A percentile compares a stretch with the other conserved stretches of the same genome.
These are phyloP conservation scores for Dioszegia hungarica DNA, from an alignment of 768 basidiomycete species.

Conservation along the genomic window DNA sequence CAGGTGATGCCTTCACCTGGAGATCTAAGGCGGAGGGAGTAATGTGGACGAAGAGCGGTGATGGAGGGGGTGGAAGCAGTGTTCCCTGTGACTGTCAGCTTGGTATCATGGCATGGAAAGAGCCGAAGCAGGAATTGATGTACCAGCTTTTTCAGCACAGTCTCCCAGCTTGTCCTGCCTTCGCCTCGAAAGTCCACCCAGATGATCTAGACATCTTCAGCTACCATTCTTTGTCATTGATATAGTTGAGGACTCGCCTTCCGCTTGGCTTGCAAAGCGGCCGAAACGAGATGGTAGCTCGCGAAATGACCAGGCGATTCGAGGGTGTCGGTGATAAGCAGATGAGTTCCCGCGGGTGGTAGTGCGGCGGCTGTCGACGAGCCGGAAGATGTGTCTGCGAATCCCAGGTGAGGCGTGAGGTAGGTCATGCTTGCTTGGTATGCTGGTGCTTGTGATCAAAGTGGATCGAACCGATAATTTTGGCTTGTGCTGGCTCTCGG, in stretches of 20 bases:
- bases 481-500: too few species aligned
- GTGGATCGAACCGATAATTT: too few species aligned
- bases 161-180: slow-evolving; percentile 36
- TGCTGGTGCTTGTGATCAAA: too few species aligned
- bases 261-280: slow-evolving; percentile 14
- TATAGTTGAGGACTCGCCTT: slow-evolving; percentile 7
- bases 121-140: slow-evolving; percentile 2
- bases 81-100: slow-evolving; percentile 16
- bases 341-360: slow-evolving; percentile 33
- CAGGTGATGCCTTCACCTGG: background rate
- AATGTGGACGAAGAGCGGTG: slow-evolving; percentile 23
- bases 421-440: slow-evolving; percentile 40
- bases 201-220: slow-evolving; percentile 11
- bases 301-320: slow-evolving; percentile 32
- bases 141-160: slow-evolving; percentile 41
- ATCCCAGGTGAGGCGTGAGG: slow-evolving; percentile 30
- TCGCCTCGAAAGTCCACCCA: slow-evolving; percentile 39
- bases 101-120: background rate
- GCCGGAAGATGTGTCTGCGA: background rate
- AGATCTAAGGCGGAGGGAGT: slow-evolving; percentile 19
- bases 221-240: background rate
- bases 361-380: slow-evolving; percentile 10
- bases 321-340: slow-evolving; percentile 42
- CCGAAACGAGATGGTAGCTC: slow-evolving; percentile 33
- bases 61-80: slow-evolving; percentile 14